Conservation (phyloP, 495 filamentous ascomycete species). For the Podospora pseudopauciseta region DNA sequence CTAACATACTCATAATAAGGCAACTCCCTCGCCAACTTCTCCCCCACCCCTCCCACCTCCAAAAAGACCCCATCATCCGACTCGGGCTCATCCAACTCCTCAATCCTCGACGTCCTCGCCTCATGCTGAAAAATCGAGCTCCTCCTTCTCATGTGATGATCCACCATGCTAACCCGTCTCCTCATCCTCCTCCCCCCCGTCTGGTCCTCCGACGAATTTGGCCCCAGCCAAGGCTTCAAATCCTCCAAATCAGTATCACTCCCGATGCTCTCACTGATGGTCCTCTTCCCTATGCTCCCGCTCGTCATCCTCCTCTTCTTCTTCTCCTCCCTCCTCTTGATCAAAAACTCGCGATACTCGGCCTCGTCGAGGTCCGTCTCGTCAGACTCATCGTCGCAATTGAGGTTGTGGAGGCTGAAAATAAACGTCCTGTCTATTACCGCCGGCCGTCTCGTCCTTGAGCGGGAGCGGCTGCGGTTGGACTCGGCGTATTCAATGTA, state of each 20-base stretch:
- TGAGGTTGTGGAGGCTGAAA: conserved; percentile 39
- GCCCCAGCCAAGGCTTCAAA: conserved; percentile 39
- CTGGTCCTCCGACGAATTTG: conserved; percentile 35
- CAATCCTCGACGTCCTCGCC: conserved; percentile 48
- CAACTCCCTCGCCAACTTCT: conserved; percentile 43
- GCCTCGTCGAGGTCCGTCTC: conserved; percentile 40
- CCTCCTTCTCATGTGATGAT: neutral
- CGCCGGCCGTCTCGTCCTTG: conserved; percentile 30
- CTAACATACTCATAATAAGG: conserved; percentile 45
- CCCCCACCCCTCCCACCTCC: conserved; percentile 34
- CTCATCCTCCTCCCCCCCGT: conserved; percentile 42
- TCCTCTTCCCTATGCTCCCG: conserved; percentile 52
- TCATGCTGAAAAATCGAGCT: conserved; percentile 44
- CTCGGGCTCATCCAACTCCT: conserved; percentile 50
- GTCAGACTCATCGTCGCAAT: conserved; percentile 39
- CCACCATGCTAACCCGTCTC: conserved; percentile 38
- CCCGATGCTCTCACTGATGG: conserved; percentile 50
- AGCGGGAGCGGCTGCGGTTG: conserved; percentile 41
- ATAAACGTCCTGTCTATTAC: conserved; percentile 41
- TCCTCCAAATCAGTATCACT: conserved; percentile 53
- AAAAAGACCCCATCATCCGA: conserved; percentile 48
- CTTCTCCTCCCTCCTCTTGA: conserved; percentile 37
- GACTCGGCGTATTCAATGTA: conserved; percentile 46
- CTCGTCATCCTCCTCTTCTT: conserved; percentile 47
- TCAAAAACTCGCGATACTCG: conserved; percentile 34